phyloP scores from a whole-genome alignment of 2,329 filamentous ascomycete species.

The Kalmusia sp. region DNA sequence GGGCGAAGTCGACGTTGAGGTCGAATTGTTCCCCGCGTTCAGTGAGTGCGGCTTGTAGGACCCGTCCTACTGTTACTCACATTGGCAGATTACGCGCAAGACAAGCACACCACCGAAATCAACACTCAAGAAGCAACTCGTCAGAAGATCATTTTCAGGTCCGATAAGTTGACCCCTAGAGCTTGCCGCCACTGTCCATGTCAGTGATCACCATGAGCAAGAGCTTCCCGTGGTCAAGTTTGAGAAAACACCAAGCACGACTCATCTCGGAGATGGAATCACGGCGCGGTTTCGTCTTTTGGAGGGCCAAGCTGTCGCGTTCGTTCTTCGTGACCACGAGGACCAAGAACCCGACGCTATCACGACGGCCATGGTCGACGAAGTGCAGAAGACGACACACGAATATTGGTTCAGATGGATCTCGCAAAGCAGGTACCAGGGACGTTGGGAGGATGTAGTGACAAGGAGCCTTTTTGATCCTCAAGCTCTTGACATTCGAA shows the following conservation, averaged over 20 bases:
- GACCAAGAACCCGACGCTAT: constrained; percentile 66
- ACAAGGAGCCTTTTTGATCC: constrained; percentile 73
- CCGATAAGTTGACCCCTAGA: constrained; percentile 64
- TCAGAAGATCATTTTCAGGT: constrained; percentile 64
- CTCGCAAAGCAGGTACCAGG: constrained; percentile 72
- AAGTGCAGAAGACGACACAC: constrained; percentile 73
- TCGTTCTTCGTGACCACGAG: constrained; percentile 67
- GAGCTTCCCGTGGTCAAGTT: constrained; percentile 63
- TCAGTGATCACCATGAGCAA: constrained; percentile 58
- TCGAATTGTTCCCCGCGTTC: constrained; percentile 71
- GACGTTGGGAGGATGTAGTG: constrained; percentile 76
- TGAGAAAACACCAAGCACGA: constrained; percentile 58
- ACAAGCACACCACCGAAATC: constrained; percentile 67
- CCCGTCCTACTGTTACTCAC: background rate
- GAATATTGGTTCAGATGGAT: constrained; percentile 79
- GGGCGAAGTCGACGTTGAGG: constrained; percentile 68
- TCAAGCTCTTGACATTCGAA: constrained; percentile 80
- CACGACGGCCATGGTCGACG: constrained; percentile 64
- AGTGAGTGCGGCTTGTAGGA: constrained; percentile 19
- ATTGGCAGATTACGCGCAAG: constrained; percentile 66
- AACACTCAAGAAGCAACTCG: constrained; percentile 38
- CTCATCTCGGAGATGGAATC: constrained; percentile 68
- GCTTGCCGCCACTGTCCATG: constrained; percentile 72
- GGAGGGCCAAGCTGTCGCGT: constrained; percentile 73
- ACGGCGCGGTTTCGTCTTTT: constrained; percentile 64